phyloP scores from a whole-genome alignment of 345 rosid species.

The Cochlearia excelsa region DNA sequence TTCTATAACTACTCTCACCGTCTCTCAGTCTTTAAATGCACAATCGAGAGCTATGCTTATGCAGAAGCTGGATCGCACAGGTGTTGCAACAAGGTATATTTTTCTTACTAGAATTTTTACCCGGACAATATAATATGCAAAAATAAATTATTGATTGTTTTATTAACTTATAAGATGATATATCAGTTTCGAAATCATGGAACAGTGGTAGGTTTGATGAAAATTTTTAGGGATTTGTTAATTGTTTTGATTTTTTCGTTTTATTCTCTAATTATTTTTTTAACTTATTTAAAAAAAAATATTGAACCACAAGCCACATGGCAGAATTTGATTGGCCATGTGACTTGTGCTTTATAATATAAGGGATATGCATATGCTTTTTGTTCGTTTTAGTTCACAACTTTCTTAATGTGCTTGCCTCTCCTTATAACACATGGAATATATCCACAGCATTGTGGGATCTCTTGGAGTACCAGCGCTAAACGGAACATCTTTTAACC shows the following conservation, averaged over 20 bases:
- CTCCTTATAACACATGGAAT: conserved; percentile 6
- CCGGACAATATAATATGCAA: too few species aligned
- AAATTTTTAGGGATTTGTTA: too few species aligned
- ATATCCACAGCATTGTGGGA: conserved; percentile 52
- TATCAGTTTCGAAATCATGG: too few species aligned
- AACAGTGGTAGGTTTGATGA: too few species aligned
- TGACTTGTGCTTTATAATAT: too few species aligned
- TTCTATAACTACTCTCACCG: neutral
- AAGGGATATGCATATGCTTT: conserved; percentile 27
- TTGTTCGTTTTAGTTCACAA: neutral
- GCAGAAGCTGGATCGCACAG: conserved; percentile 90
- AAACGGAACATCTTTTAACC: conserved; percentile 60
- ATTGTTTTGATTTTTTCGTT: too few species aligned
- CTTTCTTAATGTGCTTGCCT: neutral
- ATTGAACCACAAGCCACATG: too few species aligned
- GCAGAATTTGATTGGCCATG: too few species aligned
- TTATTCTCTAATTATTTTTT: too few species aligned
- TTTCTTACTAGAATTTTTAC: neutral
- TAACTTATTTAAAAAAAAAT: too few species aligned
- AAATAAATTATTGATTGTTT: too few species aligned
- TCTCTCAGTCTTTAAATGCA: conserved; percentile 71
- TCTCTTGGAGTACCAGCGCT: conserved; percentile 62
- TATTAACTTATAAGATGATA: too few species aligned
- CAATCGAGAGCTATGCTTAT: conserved; percentile 83
- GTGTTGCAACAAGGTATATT: conserved; percentile 68